Evolutionary conservation across 106 monocot genomes (phyloP), one percentile per base, ranked within the genome.

Genomic region (Dactylorhiza incarnata): DNA sequence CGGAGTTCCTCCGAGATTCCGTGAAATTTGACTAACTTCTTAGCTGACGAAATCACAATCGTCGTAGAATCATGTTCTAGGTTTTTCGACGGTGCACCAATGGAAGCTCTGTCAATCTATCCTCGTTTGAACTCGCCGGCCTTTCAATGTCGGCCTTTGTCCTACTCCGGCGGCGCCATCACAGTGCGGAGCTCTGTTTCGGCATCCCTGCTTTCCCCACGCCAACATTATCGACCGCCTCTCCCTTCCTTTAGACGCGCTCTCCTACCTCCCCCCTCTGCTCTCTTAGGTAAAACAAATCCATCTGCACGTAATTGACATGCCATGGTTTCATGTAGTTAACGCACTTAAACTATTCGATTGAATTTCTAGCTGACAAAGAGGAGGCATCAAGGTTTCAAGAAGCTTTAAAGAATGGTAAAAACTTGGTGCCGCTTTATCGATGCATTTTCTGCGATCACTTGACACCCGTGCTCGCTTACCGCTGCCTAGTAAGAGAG

Each of bases 401-500:
- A 26, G 83, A 76, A 77, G 86, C 86, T 16, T 61, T 80, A 19
- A 77, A 69, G 53, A 80, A 80, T 26, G 82, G 86, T 16, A 71
- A 71, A 17, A 83, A 83, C 77, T 43, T 86, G 59, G 80, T 86
- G 55, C 86, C 86, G 3, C 76, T 86, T 14, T 73, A 80, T 47
- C 79, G 76, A 15, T 76, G 79, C 80, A 86, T 86, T 49, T 82
- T 86, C 68, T 73, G 56, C 69, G 86, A 86, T 51, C 86, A 86
- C 66, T 74, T 86, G 16, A 86, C 82, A 26, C 86, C 86, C 51
- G 80, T 86, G 69, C 76, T 83, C 22, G 86, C 86, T 5, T 86
- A 86, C 69, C 83, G 80, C 7, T 83, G 86, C 45, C 86, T 83
- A 12, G 79, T 86, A 26, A 79, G 77, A 16, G 84, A 89, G 73